phyloP scores from a whole-genome alignment of 2,329 filamentous ascomycete genomes.

The Aspergillus clavatus region DNA sequence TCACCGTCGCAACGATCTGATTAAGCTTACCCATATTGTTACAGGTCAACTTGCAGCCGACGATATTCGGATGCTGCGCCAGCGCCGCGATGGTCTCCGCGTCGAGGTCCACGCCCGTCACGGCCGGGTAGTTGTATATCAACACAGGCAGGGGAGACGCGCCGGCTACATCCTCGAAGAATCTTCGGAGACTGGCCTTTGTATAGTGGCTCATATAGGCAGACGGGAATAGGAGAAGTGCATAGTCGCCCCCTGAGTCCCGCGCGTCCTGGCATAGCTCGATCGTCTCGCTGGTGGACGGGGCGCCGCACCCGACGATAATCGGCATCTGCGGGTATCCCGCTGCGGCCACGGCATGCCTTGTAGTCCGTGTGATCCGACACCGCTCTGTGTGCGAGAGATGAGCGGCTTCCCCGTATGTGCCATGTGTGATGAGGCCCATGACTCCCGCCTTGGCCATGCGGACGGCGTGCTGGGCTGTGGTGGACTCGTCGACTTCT shows the following conservation, averaged over 20 bases:
- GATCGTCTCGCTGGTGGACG: slow-evolving; percentile 63
- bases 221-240: slow-evolving; percentile 64
- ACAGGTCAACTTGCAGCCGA: slow-evolving; percentile 61
- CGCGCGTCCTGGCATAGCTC: slow-evolving; percentile 61
- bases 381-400: slow-evolving; percentile 66
- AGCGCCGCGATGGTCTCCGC: slow-evolving; percentile 54
- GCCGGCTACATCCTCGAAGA: slow-evolving; percentile 56
- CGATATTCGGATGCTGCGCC: slow-evolving; percentile 52
- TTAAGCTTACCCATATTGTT: slow-evolving; percentile 62
- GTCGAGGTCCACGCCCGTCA: slow-evolving; percentile 57
- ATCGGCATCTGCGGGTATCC: slow-evolving; percentile 62
- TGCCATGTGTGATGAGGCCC: slow-evolving; percentile 72
- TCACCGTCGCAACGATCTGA: slow-evolving; percentile 50
- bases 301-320: slow-evolving; percentile 65
- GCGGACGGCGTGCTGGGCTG: slow-evolving; percentile 57
- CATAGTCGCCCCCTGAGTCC: slow-evolving; percentile 62
- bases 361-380: slow-evolving; percentile 64
- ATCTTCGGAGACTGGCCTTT: slow-evolving; percentile 51
- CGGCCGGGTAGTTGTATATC: slow-evolving; percentile 62
- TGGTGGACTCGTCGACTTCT: slow-evolving; percentile 60
- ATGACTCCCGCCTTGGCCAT: slow-evolving; percentile 68
- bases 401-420: slow-evolving; percentile 78
- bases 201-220: slow-evolving; percentile 63
- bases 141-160: slow-evolving; percentile 53
- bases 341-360: slow-evolving; percentile 62